phyloP scores from a whole-genome alignment of 2,329 filamentous ascomycete genomes.

The Apiospora arundinis region DNA sequence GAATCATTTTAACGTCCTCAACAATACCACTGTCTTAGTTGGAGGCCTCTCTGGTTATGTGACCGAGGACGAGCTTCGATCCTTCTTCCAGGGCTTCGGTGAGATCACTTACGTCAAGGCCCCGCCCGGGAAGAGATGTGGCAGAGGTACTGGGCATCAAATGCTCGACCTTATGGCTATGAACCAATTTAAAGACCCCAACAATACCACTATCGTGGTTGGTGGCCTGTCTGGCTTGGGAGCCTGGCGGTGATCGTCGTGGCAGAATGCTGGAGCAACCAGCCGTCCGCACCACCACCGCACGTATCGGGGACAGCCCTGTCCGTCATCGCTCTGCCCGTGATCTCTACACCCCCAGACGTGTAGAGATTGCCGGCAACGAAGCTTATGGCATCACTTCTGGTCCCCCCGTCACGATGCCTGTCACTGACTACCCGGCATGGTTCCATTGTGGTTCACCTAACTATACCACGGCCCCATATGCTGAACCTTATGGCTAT shows the following conservation, averaged over 20 bases:
- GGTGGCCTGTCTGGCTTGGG: background rate
- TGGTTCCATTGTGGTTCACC: background rate
- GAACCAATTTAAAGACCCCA: too few relatives aligned
- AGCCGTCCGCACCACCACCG: background rate
- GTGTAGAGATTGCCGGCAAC: background rate
- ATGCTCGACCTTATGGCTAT: too few relatives aligned
- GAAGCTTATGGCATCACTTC: background rate
- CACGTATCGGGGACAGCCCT: background rate
- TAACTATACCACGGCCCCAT: background rate
- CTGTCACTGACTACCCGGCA: background rate
- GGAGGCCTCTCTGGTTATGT: conserved; percentile 97
- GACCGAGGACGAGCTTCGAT: conserved; percentile 97
- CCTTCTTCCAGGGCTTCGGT: conserved; percentile 99
- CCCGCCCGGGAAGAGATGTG: conserved; percentile 97
- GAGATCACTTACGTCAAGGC: conserved; percentile 99
- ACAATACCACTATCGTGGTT: too few relatives aligned
- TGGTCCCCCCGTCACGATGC: background rate
- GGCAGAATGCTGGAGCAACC: background rate
- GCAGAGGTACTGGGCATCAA: too few relatives aligned
- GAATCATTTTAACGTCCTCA: conserved; percentile 99
- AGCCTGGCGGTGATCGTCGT: conserved; percentile 23
- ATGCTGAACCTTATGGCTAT: too few relatives aligned
- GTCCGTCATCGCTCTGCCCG: too few relatives aligned
- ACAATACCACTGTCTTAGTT: conserved; percentile 99
- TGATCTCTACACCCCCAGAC: background rate